Evolutionary conservation across 441 rosid genomes (phyloP).

Genomic region (Corymbia calophylla): DNA sequence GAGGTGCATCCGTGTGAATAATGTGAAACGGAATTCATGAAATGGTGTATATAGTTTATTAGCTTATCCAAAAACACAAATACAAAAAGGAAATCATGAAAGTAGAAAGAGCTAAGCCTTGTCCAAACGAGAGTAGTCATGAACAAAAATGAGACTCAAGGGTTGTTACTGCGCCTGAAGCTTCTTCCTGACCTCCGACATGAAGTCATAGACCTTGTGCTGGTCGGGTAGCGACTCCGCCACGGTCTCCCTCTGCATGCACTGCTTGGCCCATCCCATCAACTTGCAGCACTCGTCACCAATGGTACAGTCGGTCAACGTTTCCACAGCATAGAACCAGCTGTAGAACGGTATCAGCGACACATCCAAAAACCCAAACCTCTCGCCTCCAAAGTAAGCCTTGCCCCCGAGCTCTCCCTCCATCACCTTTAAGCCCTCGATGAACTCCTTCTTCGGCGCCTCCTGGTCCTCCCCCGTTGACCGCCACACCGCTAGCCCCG

Average conservation of each 20-base stretch:
- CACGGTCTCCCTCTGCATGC: not conserved
- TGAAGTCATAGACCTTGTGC: not conserved
- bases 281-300: not conserved
- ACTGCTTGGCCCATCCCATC: not conserved
- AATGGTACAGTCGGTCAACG: not conserved
- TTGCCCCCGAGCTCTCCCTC: not conserved
- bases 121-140: not conserved
- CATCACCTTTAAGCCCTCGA: not conserved
- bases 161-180: not conserved
- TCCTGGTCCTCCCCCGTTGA: not conserved
- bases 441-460: not conserved
- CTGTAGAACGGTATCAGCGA: not conserved
- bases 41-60: not conserved
- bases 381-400: not conserved
- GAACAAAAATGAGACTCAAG: not conserved
- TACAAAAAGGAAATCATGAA: not conserved
- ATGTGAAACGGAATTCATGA: not conserved
- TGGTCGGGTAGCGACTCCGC: not conserved
- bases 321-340: not conserved
- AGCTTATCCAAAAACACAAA: not conserved
- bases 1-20: not conserved
- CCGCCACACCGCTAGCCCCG: rapidly evolving
- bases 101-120: not conserved
- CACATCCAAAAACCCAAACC: not conserved
- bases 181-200: not conserved